Evolutionary conservation across 768 basidiomycete genomes (phyloP).

Genomic region (Suillus americanus): DNA sequence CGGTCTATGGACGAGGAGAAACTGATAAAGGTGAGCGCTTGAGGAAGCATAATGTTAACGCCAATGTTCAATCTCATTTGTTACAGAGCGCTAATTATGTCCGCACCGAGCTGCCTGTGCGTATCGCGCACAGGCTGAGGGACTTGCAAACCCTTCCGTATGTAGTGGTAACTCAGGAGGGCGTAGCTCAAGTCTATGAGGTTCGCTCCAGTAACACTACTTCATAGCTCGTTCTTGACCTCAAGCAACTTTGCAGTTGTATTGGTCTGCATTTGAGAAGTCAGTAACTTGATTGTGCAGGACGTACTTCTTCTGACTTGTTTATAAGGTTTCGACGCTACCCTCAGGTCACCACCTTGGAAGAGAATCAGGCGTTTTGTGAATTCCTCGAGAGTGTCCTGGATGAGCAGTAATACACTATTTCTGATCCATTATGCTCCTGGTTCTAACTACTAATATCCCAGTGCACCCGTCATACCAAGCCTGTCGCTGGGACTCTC

Average conservation of each 20-base stretch:
- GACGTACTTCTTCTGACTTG: constrained; percentile 10
- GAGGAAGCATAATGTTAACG: not conserved
- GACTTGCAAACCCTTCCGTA: constrained; percentile 87
- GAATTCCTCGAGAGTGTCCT: constrained; percentile 62
- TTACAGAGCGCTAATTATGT: constrained; percentile 86
- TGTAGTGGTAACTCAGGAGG: constrained; percentile 83
- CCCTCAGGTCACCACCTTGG: constrained; percentile 66
- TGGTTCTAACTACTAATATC: constrained; percentile 4
- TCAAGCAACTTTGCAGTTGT: constrained; percentile 49
- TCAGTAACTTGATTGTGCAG: constrained; percentile 29
- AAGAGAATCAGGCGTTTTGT: constrained; percentile 82
- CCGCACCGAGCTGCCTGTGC: constrained; percentile 82
- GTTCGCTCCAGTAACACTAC: constrained; percentile 39
- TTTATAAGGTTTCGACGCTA: constrained; percentile 64
- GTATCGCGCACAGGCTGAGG: constrained; percentile 83
- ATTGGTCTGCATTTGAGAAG: constrained; percentile 88
- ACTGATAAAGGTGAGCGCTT: constrained; percentile 60
- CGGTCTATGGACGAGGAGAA: constrained; percentile 78
- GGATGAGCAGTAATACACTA: constrained; percentile 62
- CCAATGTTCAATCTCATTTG: not conserved
- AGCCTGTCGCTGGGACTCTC: constrained; percentile 80
- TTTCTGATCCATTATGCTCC: no score
- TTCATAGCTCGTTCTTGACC: not conserved
- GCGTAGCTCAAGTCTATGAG: constrained; percentile 81
- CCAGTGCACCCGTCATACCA: constrained; percentile 77